Conservation (phyloP, 2,329 filamentous ascomycete species). For the Scorias spongiosa region DNA sequence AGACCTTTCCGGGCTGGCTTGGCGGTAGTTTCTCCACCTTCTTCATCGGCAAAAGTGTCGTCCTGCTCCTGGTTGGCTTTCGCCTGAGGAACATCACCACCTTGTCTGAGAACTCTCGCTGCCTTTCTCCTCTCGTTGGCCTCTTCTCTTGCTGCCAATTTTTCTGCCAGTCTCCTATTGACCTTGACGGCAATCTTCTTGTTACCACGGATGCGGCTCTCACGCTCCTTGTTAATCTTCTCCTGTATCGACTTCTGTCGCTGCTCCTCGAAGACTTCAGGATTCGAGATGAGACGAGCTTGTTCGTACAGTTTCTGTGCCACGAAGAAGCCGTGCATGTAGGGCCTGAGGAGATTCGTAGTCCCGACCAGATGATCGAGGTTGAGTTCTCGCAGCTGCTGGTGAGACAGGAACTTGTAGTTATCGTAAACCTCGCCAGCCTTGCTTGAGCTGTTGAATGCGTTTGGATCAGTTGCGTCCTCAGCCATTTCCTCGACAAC, state of each 20-base stretch:
- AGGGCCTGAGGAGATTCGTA: constrained; percentile 76
- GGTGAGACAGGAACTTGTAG: constrained; percentile 90
- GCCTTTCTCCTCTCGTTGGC: constrained; percentile 39
- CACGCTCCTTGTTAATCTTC: constrained; percentile 94
- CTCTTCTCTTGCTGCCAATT: constrained; percentile 52
- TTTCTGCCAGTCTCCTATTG: constrained; percentile 59
- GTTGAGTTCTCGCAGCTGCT: constrained; percentile 73
- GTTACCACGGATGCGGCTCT: constrained; percentile 79
- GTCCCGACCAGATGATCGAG: constrained; percentile 80
- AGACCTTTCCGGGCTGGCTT: constrained; percentile 28
- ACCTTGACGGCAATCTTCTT: constrained; percentile 88
- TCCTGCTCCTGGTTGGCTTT: constrained; percentile 40
- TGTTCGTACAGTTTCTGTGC: constrained; percentile 92
- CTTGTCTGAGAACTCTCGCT: constrained; percentile 39
- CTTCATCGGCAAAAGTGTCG: constrained; percentile 8
- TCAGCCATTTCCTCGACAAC: constrained; percentile 98
- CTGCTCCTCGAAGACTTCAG: constrained; percentile 86
- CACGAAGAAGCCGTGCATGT: constrained; percentile 99
- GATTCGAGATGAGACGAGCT: constrained; percentile 80
- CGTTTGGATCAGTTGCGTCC: constrained; percentile 42
- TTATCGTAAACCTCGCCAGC: constrained; percentile 83
- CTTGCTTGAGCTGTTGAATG: constrained; percentile 31
- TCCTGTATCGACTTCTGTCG: constrained; percentile 80
- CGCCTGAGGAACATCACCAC: constrained; percentile 42
- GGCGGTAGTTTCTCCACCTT: constrained; percentile 15